Evolutionary conservation across 345 rosid species (phyloP).

Genomic region (Trapa bicornis): DNA sequence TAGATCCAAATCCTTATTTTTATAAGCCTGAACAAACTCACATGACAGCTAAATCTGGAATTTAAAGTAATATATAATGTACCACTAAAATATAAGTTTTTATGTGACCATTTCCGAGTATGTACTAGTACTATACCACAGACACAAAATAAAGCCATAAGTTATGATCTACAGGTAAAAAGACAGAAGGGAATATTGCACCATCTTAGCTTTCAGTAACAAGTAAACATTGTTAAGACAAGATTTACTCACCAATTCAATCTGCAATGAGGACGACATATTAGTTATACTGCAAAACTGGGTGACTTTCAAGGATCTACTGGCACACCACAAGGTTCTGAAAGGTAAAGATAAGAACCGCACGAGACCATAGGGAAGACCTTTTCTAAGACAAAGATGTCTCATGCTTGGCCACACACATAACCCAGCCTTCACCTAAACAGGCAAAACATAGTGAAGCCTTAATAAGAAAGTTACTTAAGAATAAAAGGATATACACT

Average conservation of each 20-base stretch:
- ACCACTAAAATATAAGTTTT: background rate
- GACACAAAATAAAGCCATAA: background rate
- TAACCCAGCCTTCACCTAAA: constrained; percentile 60
- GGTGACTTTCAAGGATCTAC: constrained; percentile 70
- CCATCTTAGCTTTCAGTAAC: background rate
- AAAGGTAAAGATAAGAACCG: constrained; percentile 64
- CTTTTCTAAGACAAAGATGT: constrained; percentile 77
- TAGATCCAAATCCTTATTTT: background rate
- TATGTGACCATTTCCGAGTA: background rate
- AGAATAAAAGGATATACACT: background rate
- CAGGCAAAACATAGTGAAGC: background rate
- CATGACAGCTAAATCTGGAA: background rate
- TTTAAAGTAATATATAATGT: background rate
- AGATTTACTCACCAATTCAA: constrained; percentile 60
- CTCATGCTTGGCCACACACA: constrained; percentile 74
- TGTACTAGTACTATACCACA: background rate
- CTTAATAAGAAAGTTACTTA: background rate
- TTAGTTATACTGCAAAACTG: constrained; percentile 84
- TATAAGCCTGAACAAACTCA: background rate
- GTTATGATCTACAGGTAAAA: background rate
- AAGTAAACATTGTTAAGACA: background rate
- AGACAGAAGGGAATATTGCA: background rate
- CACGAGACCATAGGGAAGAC: constrained; percentile 71
- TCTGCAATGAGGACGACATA: constrained; percentile 71
- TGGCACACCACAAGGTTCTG: constrained; percentile 83